These are phyloP conservation scores for Aspergillus japonicus DNA, from an alignment of 2,329 filamentous ascomycete species.

Conservation along the genomic window DNA sequence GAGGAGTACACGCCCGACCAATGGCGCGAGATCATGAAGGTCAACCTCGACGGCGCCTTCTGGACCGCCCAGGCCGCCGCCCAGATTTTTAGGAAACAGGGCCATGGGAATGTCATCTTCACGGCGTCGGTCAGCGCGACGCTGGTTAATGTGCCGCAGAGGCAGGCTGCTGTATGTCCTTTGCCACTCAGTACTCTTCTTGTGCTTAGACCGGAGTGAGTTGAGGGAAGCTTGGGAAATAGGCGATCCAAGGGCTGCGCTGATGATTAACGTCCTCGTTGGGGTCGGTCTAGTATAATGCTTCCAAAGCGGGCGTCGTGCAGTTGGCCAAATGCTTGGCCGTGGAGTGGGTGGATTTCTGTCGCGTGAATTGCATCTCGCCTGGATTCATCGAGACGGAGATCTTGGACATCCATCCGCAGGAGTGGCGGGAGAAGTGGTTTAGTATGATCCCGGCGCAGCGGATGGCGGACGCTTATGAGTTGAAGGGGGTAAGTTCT, in stretches of 20 bases:
- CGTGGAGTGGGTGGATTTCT: conserved; percentile 42
- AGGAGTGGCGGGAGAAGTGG: conserved; percentile 38
- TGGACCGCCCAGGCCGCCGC: conserved; percentile 41
- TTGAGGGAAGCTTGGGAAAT: too few species aligned
- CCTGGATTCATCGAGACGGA: conserved; percentile 45
- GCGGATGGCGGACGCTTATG: conserved; percentile 38
- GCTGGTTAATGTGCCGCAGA: conserved; percentile 43
- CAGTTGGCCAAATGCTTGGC: conserved; percentile 42
- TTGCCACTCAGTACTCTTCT: not conserved
- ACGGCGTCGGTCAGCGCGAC: conserved; percentile 40
- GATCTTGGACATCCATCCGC: conserved; percentile 35
- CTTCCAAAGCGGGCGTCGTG: conserved; percentile 37
- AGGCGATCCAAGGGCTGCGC: too few species aligned
- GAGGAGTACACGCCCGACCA: conserved; percentile 41
- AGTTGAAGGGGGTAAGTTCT: conserved; percentile 38
- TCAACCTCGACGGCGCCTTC: conserved; percentile 43
- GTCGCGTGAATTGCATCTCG: conserved; percentile 42
- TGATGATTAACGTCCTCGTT: too few species aligned
- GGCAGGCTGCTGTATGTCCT: conserved; percentile 33
- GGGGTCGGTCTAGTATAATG: too few species aligned
- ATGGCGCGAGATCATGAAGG: conserved; percentile 42
- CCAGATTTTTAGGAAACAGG: conserved; percentile 37
- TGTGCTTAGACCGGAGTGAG: too few species aligned
- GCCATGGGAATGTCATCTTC: conserved; percentile 39
- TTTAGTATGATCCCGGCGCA: conserved; percentile 40